These are phyloP conservation scores for Coemansia asiatica DNA, from an alignment of 192 early-diverging fungal species.

Conservation along the genomic window DNA sequence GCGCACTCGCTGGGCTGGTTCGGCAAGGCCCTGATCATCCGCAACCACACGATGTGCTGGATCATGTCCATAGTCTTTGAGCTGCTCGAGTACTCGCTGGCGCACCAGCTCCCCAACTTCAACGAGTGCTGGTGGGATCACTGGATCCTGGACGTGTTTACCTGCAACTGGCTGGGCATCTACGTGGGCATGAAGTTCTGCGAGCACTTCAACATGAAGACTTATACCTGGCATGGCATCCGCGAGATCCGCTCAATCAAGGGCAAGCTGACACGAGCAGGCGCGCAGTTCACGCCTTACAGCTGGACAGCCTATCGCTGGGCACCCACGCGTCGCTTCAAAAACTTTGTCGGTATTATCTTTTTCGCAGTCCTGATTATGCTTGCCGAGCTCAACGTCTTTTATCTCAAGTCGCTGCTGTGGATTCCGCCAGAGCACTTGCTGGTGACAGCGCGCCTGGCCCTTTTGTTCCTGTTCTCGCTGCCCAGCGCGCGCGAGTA, in stretches of 20 bases:
- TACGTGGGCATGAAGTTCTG: constrained; percentile 96
- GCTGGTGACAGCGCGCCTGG: constrained; percentile 74
- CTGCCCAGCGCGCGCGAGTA: constrained; percentile 85
- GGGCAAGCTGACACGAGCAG: constrained; percentile 84
- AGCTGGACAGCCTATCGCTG: constrained; percentile 93
- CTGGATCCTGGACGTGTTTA: constrained; percentile 91
- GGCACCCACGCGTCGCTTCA: constrained; percentile 84
- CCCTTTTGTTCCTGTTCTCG: constrained; percentile 81
- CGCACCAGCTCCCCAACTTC: constrained; percentile 96
- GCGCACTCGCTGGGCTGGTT: constrained; percentile 95
- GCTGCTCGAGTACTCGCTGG: constrained; percentile 90
- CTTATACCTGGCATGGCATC: constrained; percentile 93
- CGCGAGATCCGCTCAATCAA: constrained; percentile 78
- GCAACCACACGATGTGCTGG: constrained; percentile 96
- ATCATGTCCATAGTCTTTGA: constrained; percentile 94
- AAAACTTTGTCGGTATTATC: constrained; percentile 81
- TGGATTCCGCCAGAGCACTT: constrained; percentile 89
- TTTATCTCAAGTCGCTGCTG: constrained; percentile 91
- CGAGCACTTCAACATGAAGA: constrained; percentile 94
- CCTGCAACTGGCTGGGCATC: constrained; percentile 93
- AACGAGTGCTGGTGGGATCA: constrained; percentile 99
- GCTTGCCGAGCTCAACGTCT: constrained; percentile 85
- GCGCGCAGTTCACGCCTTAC: constrained; percentile 92
- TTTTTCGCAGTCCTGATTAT: constrained; percentile 61
- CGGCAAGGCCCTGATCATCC: constrained; percentile 86